Percentiles rank a stretch among this genome's conserved stretches.
These are phyloP conservation scores for Alternaria panax DNA, from an alignment of 2,329 filamentous ascomycete species.

Conservation along the genomic window DNA sequence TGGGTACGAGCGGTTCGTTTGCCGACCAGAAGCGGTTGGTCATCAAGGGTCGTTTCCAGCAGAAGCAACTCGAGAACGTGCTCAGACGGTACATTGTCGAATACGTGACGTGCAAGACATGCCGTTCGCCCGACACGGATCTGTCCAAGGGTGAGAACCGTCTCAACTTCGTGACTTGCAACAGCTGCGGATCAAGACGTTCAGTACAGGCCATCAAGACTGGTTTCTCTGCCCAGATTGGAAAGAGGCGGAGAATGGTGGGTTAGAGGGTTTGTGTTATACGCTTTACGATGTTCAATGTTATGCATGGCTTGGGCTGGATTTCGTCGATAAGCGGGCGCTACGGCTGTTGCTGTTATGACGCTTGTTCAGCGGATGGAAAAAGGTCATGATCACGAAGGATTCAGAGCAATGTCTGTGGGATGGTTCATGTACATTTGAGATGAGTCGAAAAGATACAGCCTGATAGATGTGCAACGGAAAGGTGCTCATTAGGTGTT, in stretches of 20 bases:
- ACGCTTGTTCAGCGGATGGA: slow-evolving; percentile 6
- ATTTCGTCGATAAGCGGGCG: slow-evolving; percentile 26
- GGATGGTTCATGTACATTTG: slow-evolving; percentile 1
- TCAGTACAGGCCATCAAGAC: slow-evolving; percentile 99
- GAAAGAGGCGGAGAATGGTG: slow-evolving; percentile 96
- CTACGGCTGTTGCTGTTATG: slow-evolving; percentile 22
- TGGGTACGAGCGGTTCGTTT: slow-evolving; percentile 95
- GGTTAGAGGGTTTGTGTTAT: slow-evolving; percentile 62
- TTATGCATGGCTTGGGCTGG: slow-evolving; percentile 33
- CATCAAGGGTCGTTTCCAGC: slow-evolving; percentile 99
- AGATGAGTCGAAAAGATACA: not conserved
- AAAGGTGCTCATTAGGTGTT: not conserved
- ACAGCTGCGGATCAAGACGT: slow-evolving; percentile 71
- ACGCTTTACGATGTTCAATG: slow-evolving; percentile 32
- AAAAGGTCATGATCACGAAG: slow-evolving; percentile 15
- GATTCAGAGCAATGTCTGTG: slow-evolving; percentile 3
- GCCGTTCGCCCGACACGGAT: slow-evolving; percentile 60
- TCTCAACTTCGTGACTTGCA: slow-evolving; percentile 98
- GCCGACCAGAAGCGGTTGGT: slow-evolving; percentile 87
- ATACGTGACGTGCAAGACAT: slow-evolving; percentile 99
- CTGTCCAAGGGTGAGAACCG: slow-evolving; percentile 99
- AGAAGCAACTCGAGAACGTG: slow-evolving; percentile 99
- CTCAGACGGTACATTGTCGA: slow-evolving; percentile 95
- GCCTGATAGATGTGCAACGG: not conserved
- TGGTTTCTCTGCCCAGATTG: slow-evolving; percentile 99